phyloP scores from a whole-genome alignment of 2,329 filamentous ascomycete species.

The Aspergillus sclerotialis region DNA sequence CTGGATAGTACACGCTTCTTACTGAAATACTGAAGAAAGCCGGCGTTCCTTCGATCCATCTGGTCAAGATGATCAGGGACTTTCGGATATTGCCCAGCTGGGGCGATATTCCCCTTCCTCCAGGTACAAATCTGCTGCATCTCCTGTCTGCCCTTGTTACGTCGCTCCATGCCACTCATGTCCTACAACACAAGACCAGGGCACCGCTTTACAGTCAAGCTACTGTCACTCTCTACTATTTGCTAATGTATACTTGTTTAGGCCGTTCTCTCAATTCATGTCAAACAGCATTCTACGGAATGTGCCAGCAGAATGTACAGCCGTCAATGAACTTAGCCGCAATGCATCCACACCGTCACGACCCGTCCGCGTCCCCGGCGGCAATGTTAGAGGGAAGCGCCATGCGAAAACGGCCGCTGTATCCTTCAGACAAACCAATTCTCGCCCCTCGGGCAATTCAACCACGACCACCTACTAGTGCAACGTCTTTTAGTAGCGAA shows the following conservation, averaged over 20 bases:
- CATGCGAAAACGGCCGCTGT: conserved; percentile 26
- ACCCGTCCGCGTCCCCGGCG: conserved; percentile 13
- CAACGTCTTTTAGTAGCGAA: conserved; percentile 27
- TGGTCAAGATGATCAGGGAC: conserved; percentile 33
- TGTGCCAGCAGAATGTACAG: conserved; percentile 23
- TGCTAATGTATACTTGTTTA: conserved; percentile 15
- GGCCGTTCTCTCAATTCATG: conserved; percentile 35
- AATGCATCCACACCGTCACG: conserved; percentile 16
- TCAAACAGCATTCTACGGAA: conserved; percentile 26
- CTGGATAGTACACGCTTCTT: conserved; percentile 32
- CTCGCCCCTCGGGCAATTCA: conserved; percentile 31
- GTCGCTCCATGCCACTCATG: conserved; percentile 3
- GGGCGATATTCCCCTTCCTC: conserved; percentile 36
- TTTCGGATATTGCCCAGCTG: conserved; percentile 30
- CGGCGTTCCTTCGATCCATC: conserved; percentile 27
- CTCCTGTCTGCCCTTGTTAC: not conserved
- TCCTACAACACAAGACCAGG: not conserved
- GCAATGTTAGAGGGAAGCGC: conserved; percentile 17
- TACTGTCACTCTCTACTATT: not conserved
- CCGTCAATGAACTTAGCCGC: conserved; percentile 10
- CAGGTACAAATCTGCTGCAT: conserved; percentile 26
- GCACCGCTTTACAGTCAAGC: not conserved
- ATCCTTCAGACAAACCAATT: conserved; percentile 21
- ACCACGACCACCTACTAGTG: conserved; percentile 29
- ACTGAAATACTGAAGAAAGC: conserved; percentile 37